Base-by-base conservation (phyloP, 164 flowering plant genomes). In the Vitis riparia region DNA sequence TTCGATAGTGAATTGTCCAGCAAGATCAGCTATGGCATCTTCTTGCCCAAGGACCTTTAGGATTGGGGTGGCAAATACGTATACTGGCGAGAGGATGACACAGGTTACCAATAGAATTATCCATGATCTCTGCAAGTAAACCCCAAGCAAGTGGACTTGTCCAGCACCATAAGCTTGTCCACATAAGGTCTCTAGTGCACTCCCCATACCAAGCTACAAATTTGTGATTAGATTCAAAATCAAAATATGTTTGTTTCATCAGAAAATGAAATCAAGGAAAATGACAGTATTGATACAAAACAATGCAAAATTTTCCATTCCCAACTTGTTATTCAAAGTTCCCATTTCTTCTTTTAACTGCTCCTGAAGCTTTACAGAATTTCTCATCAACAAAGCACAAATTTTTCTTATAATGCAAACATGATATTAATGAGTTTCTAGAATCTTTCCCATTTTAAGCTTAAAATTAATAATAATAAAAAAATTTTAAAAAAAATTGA, bases 81-180 rank as follows among this genome's bases (percentile, higher is more conserved):
- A 86, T 11, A 86, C 13, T 6, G 92, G 92, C 62, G 78, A 27
- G 53, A 88, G 71, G 58, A 72, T 0, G 56, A 88, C 2, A 60
- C 83, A 73, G 8, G 84, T 55, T 13, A 73, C 63, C 8, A 10
- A 49, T 4, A 83, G 72, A 53, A 86, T 85, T 8, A 88, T 74
- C 71, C 84, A 82, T 7, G 89, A 86, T 13, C 90, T 76, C 55
- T 88, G 92, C 89, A 86, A 76, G 65, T 86, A 88, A 11, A 88
- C 66, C 3, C 92, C 92, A 3, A 88, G 84, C 84, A 86, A 48
- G 66, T 82, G 49, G 19, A 83, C 65, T 73, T 84, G 77, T 6
- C 88, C 88, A 0, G 92, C 92, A 1, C 92, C 92, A 72, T 73
- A 83, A 19, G 92, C 92, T 71, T 88, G 92, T 5, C 92, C 92